Conservation (phyloP, 305 asterid genomes). For the Solanum aculeatissimum region DNA sequence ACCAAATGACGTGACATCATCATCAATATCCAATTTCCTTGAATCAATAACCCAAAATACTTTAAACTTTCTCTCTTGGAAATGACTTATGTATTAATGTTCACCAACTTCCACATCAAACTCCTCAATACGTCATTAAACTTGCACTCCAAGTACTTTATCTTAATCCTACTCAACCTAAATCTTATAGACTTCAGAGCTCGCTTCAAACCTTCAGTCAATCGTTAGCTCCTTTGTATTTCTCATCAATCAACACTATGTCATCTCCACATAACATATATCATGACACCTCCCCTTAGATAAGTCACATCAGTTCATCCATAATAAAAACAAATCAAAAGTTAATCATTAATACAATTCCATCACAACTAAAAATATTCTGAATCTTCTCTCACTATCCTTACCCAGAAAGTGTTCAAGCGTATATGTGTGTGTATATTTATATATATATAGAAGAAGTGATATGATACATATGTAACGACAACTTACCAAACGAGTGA, state of each 20-base stretch:
- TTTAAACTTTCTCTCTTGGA: neutral
- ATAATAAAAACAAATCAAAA: neutral
- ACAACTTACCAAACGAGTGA: neutral
- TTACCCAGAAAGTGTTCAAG: no score
- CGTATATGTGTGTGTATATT: no score
- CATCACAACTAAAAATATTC: no score
- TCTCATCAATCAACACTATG: neutral
- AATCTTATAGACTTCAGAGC: neutral
- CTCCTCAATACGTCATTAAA: neutral
- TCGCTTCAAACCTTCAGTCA: neutral
- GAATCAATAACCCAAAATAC: neutral
- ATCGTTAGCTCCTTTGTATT: no score
- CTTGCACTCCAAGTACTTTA: neutral
- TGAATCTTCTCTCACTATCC: neutral
- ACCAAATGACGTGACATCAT: neutral
- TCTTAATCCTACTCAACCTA: neutral
- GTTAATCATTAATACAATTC: no score
- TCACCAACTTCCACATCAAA: neutral
- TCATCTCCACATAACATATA: no score
- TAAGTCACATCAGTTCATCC: neutral
- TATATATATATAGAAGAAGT: no score
- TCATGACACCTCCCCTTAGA: neutral
- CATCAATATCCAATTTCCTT: neutral
- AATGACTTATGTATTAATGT: neutral
- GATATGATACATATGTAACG: neutral